Percentiles rank a stretch among this genome's conserved stretches.
Evolutionary conservation across 75 land plant genomes (phyloP).

Genomic region (Isoetes taiwanensis): DNA sequence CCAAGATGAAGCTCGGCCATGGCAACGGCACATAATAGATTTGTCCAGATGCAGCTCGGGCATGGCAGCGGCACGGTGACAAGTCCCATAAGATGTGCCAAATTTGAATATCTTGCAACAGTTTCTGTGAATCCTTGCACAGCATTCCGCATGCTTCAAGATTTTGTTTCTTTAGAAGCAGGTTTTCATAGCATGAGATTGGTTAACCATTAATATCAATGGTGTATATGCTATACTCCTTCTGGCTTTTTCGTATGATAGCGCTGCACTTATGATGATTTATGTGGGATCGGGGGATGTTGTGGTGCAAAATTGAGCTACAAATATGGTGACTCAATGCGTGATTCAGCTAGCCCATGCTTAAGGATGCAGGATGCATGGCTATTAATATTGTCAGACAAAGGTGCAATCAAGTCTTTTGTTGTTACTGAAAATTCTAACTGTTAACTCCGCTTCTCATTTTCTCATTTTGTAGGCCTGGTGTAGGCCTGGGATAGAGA

Average conservation of each 20-base stretch:
- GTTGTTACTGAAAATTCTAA: neutral
- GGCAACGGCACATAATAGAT: no score
- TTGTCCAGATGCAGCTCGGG: no score
- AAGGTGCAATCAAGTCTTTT: constrained; percentile 31
- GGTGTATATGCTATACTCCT: neutral
- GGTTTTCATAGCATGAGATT: no score
- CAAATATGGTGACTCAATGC: constrained; percentile 96
- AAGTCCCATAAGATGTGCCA: constrained; percentile 58
- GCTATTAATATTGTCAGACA: constrained; percentile 77
- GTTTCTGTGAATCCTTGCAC: constrained; percentile 76
- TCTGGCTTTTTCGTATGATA: neutral
- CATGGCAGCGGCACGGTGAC: constrained; percentile 89
- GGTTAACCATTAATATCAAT: no score
- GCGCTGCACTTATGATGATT: no score
- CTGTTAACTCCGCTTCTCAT: neutral
- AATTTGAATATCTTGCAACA: constrained; percentile 83
- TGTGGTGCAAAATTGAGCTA: constrained; percentile 97
- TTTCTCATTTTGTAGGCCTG: neutral
- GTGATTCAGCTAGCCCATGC: constrained; percentile 66
- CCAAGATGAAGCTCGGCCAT: no score
- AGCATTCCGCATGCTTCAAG: constrained; percentile 79
- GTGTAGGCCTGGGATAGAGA: neutral
- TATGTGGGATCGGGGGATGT: constrained; percentile 46
- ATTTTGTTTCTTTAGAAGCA: constrained; percentile 48
- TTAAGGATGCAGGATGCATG: constrained; percentile 32